These are phyloP conservation scores for Aspergillus nanangensis DNA, from an alignment of 495 filamentous ascomycete genomes.

Conservation along the genomic window DNA sequence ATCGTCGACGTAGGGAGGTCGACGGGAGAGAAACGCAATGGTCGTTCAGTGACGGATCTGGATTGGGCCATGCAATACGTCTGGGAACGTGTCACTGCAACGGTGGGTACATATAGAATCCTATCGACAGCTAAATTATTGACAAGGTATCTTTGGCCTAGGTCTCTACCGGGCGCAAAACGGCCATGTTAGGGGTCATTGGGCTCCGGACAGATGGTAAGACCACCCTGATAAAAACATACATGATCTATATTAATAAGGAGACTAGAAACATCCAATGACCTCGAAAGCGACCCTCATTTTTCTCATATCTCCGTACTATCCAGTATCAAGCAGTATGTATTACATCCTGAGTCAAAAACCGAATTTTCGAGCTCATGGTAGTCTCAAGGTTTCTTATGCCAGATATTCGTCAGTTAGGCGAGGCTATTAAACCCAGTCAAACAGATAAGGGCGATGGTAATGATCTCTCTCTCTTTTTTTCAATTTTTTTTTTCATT, in stretches of 20 bases:
- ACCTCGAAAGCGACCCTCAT: constrained; percentile 54
- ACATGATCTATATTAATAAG: constrained; percentile 12
- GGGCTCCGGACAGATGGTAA: constrained; percentile 74
- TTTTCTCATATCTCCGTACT: constrained; percentile 78
- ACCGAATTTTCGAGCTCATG: background rate
- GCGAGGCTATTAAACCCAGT: constrained; percentile 57
- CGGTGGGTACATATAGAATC: constrained; percentile 46
- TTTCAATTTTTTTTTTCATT: background rate
- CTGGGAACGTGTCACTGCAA: constrained; percentile 91
- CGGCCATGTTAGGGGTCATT: constrained; percentile 71
- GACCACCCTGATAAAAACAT: background rate
- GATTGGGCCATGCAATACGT: constrained; percentile 91
- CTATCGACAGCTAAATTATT: too few species aligned
- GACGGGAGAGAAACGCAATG: constrained; percentile 72
- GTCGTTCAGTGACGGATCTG: constrained; percentile 74
- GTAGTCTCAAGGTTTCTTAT: constrained; percentile 56
- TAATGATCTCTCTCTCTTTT: constrained; percentile 17
- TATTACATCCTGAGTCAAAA: background rate
- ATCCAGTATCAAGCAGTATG: constrained; percentile 63
- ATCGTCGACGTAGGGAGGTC: constrained; percentile 81
- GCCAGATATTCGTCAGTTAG: constrained; percentile 60
- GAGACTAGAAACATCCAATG: constrained; percentile 60
- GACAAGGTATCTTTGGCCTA: constrained; percentile 14
- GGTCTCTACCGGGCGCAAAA: constrained; percentile 81
- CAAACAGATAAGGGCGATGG: constrained; percentile 71